A percentile compares a stretch with the other conserved stretches of the same genome.
Conservation (phyloP, 78 protist species). For the Emiliania huxleyi region DNA sequence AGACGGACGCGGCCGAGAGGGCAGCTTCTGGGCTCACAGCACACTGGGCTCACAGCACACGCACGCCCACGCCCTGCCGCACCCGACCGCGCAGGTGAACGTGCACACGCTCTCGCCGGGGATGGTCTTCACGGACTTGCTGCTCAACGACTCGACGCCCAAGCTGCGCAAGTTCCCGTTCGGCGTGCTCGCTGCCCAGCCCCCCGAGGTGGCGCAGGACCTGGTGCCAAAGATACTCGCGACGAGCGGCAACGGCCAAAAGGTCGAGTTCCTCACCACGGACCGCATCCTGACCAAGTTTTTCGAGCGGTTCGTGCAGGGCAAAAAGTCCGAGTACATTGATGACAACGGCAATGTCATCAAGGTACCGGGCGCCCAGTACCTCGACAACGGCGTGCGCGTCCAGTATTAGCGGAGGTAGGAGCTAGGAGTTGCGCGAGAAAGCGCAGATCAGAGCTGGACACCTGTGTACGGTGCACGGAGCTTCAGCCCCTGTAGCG, state of each 20-base stretch:
- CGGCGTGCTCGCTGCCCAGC: slow-evolving; percentile 53
- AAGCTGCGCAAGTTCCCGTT: slow-evolving; percentile 57
- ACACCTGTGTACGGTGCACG: no score
- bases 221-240: slow-evolving; percentile 43
- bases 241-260: not conserved
- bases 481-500: no score
- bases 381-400: slow-evolving; percentile 37
- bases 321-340: slow-evolving; percentile 5
- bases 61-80: no score
- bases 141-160: slow-evolving; percentile 42
- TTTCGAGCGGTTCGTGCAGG: not conserved
- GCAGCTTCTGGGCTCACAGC: no score
- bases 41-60: no score
- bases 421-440: no score
- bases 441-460: no score
- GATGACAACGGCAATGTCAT: slow-evolving; percentile 57
- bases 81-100: not conserved
- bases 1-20: no score
- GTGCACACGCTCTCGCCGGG: slow-evolving; percentile 50
- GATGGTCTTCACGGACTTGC: slow-evolving; percentile 51
- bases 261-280: slow-evolving; percentile 31
- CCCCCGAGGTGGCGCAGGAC: slow-evolving; percentile 25
- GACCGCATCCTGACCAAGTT: slow-evolving; percentile 6
- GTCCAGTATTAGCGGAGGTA: not conserved
- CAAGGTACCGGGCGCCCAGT: slow-evolving; percentile 38